Conservation (phyloP, 2,329 filamentous ascomycete species). For the Colletotrichum plurivorum region DNA sequence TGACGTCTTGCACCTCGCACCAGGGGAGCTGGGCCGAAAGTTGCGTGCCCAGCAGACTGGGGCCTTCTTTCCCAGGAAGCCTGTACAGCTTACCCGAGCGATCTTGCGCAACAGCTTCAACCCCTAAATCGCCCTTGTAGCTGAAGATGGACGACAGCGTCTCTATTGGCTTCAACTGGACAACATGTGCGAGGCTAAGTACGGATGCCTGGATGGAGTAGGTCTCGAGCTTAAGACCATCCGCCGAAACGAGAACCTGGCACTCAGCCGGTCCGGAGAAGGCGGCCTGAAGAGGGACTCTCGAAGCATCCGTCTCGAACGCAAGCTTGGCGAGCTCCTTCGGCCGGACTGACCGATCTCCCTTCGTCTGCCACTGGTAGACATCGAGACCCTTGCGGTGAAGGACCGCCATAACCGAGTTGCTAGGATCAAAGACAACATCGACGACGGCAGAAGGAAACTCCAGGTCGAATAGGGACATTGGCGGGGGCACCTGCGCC, state of each 20-base stretch:
- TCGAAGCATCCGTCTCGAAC: constrained; percentile 50
- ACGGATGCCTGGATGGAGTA: constrained; percentile 12
- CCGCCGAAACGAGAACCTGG: constrained; percentile 50
- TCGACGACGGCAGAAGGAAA: constrained; percentile 77
- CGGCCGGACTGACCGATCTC: constrained; percentile 63
- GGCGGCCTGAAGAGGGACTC: constrained; percentile 50
- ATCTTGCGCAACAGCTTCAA: constrained; percentile 62
- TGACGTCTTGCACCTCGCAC: constrained; percentile 53
- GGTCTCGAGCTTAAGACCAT: constrained; percentile 36
- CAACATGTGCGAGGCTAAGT: not conserved
- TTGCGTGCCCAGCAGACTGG: constrained; percentile 25
- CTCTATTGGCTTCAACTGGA: constrained; percentile 20
- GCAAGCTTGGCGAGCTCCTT: constrained; percentile 55
- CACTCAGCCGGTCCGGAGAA: constrained; percentile 48
- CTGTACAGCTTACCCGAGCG: constrained; percentile 60
- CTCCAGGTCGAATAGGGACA: constrained; percentile 84
- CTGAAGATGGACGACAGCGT: constrained; percentile 48
- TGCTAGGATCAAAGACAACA: constrained; percentile 78
- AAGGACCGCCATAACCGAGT: constrained; percentile 79
- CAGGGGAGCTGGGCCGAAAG: constrained; percentile 62
- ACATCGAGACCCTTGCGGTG: constrained; percentile 77
- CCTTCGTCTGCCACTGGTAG: constrained; percentile 77
- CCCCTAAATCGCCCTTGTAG: constrained; percentile 47
- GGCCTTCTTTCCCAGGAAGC: constrained; percentile 45
- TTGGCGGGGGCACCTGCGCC: constrained; percentile 92